These are phyloP conservation scores for Luffa acutangula DNA, from an alignment of 306 rosid genomes.

Conservation along the genomic window DNA sequence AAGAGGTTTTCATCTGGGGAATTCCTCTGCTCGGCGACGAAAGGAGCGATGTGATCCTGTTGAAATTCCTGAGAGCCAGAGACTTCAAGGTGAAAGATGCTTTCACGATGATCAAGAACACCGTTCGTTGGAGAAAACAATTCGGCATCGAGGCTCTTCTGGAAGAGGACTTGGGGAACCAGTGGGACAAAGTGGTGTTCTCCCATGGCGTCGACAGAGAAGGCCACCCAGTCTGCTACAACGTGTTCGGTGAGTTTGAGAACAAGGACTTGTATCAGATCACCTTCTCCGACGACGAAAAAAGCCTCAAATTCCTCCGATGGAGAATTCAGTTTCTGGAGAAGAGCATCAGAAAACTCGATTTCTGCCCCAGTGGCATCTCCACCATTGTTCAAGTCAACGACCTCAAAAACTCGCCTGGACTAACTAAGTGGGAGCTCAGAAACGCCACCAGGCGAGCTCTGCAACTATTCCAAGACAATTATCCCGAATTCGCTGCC, in stretches of 20 bases:
- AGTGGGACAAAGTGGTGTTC: conserved; percentile 44
- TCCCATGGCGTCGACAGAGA: conserved; percentile 37
- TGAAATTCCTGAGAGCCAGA: conserved; percentile 78
- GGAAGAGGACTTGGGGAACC: conserved; percentile 30
- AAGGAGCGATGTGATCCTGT: conserved; percentile 59
- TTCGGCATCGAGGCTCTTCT: conserved; percentile 46
- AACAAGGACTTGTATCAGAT: conserved; percentile 38
- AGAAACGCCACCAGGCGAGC: conserved; percentile 35
- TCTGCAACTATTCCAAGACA: conserved; percentile 43
- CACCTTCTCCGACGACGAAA: conserved; percentile 36
- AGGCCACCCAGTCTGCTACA: conserved; percentile 54
- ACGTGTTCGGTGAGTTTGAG: conserved; percentile 38
- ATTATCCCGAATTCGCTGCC: conserved; percentile 52
- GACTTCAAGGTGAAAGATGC: conserved; percentile 84
- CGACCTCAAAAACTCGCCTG: conserved; percentile 39
- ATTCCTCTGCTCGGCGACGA: conserved; percentile 65
- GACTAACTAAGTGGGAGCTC: conserved; percentile 33
- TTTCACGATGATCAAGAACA: conserved; percentile 67
- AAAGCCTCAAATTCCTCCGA: conserved; percentile 29
- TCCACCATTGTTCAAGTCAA: conserved; percentile 46
- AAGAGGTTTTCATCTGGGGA: conserved; percentile 54
- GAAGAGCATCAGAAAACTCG: conserved; percentile 39
- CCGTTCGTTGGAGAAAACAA: conserved; percentile 67
- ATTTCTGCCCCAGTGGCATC: conserved; percentile 33
- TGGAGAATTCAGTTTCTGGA: conserved; percentile 47